Percentiles rank a stretch among this genome's conserved stretches.
These are phyloP conservation scores for Sanghuangporus weigelae DNA, from an alignment of 1,284 basidiomycete species.

Conservation along the genomic window DNA sequence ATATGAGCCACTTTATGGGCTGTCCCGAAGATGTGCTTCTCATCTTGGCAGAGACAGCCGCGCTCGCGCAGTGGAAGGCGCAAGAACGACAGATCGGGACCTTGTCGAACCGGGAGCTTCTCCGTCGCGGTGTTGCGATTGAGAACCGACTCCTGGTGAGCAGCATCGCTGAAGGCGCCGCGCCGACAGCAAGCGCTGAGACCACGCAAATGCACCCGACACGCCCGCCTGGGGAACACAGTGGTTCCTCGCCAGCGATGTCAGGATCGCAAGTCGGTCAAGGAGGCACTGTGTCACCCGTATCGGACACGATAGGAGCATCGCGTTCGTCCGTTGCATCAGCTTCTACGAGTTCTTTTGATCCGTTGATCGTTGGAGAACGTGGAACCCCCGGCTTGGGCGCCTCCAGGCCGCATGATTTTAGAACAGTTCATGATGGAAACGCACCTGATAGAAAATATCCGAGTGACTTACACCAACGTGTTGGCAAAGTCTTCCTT, in stretches of 20 bases:
- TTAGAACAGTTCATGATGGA: background rate
- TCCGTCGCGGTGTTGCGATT: slow-evolving; percentile 59
- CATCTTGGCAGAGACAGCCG: slow-evolving; percentile 66
- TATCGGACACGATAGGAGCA: slow-evolving; percentile 9
- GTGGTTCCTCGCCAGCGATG: background rate
- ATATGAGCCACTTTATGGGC: slow-evolving; percentile 61
- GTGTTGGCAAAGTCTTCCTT: slow-evolving; percentile 45
- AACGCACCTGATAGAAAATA: background rate
- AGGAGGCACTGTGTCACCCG: background rate
- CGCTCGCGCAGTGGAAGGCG: slow-evolving; percentile 72
- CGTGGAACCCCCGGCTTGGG: background rate
- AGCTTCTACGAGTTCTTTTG: background rate
- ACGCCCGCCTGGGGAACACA: slow-evolving; percentile 11
- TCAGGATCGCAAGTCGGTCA: background rate
- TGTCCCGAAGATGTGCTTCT: slow-evolving; percentile 73
- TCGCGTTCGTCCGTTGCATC: slow-evolving; percentile 1
- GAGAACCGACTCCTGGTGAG: slow-evolving; percentile 51
- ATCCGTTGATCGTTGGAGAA: background rate
- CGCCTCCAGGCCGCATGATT: background rate
- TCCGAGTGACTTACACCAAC: background rate
- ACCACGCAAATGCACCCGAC: slow-evolving; percentile 6
- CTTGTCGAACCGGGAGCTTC: slow-evolving; percentile 65
- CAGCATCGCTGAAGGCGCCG: slow-evolving; percentile 26
- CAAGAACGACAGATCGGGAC: slow-evolving; percentile 47
- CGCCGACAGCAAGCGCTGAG: slow-evolving; percentile 19